A percentile compares a stretch with the other conserved stretches of the same genome.
Conservation (phyloP, 352 stramenopile species). For the Pythium periplocum region DNA sequence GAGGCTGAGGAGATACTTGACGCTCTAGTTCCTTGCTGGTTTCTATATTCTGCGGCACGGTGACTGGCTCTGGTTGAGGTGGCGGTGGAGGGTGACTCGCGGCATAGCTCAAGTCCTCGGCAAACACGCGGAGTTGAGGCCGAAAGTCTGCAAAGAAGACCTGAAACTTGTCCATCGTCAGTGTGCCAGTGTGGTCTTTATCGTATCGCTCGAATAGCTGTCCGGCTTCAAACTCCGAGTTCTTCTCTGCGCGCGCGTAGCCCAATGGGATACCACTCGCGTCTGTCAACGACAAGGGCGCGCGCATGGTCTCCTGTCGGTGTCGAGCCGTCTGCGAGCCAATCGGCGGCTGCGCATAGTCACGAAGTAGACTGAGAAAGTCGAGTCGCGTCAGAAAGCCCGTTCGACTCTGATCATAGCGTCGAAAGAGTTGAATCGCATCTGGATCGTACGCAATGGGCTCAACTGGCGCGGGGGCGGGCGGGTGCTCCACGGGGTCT, state of each 20-base stretch:
- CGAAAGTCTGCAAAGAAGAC: conserved; percentile 74
- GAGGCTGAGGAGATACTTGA: too few species aligned
- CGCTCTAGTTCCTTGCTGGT: conserved; percentile 1
- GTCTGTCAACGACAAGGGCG: conserved; percentile 59
- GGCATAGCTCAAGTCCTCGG: conserved; percentile 35
- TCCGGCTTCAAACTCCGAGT: conserved; percentile 81
- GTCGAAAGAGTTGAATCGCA: conserved; percentile 74
- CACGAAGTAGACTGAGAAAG: conserved; percentile 64
- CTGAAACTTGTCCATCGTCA: conserved; percentile 64
- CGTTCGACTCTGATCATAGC: conserved; percentile 56
- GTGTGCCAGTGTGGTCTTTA: conserved; percentile 39
- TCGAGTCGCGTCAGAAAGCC: conserved; percentile 50
- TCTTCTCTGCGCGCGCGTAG: conserved; percentile 60
- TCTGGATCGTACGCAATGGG: conserved; percentile 36
- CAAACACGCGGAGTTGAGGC: conserved; percentile 52
- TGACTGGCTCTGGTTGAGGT: neutral
- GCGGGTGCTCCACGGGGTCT: neutral
- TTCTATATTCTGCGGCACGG: neutral
- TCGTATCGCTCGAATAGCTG: conserved; percentile 84
- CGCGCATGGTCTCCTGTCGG: conserved; percentile 13
- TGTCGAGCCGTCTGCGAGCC: conserved; percentile 6
- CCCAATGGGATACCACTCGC: conserved; percentile 58
- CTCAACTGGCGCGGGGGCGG: neutral
- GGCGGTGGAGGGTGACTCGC: neutral
- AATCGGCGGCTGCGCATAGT: conserved; percentile 42